phyloP scores from a whole-genome alignment of 257 asterid species.

The Paraleonurus japonicus region DNA sequence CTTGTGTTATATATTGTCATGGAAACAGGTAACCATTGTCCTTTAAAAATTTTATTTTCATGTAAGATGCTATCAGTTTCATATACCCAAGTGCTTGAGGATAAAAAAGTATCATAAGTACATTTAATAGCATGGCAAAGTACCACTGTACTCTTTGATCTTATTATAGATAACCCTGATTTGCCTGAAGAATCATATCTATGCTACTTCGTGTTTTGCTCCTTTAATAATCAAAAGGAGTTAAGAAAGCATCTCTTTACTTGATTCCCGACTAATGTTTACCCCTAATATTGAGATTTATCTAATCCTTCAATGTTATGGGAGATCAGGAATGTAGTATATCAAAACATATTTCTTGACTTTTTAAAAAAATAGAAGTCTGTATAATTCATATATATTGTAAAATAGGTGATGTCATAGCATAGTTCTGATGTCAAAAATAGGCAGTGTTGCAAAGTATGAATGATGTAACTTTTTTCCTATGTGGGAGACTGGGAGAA shows the following conservation, averaged over 20 bases:
- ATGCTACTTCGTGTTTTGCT: neutral
- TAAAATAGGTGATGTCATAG: neutral
- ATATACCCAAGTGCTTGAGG: slow-evolving; percentile 8
- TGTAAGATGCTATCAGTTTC: neutral
- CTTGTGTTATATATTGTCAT: slow-evolving; percentile 97
- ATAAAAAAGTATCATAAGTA: neutral
- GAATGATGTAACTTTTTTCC: neutral
- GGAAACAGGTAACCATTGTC: slow-evolving; percentile 72
- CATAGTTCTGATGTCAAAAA: neutral
- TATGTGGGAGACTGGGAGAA: neutral
- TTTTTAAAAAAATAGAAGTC: neutral
- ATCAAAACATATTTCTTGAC: neutral
- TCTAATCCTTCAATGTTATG: neutral
- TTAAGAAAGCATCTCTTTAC: neutral
- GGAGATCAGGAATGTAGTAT: neutral
- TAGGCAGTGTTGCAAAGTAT: neutral
- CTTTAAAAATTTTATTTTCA: slow-evolving; percentile 3
- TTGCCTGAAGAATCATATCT: slow-evolving; percentile 1
- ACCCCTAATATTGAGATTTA: neutral
- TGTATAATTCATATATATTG: neutral
- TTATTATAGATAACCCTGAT: neutral
- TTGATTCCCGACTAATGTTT: neutral
- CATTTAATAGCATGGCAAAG: neutral
- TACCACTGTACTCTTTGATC: neutral
- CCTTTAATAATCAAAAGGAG: neutral